Conservation (phyloP, 2,329 filamentous ascomycete genomes). For the Fusarium veterinarium region DNA sequence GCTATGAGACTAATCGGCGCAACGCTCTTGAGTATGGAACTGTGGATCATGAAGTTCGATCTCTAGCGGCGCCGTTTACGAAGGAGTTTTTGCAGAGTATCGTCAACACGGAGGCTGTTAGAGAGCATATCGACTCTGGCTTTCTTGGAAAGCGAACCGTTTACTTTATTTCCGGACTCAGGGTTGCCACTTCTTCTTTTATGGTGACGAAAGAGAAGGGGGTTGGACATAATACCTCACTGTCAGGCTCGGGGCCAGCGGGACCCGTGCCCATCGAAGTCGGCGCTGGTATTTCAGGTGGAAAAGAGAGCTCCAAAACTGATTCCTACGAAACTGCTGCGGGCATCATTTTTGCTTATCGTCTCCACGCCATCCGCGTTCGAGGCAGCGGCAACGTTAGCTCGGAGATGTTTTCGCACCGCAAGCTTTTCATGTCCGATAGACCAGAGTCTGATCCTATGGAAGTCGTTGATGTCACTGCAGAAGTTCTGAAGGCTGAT, state of each 20-base stretch:
- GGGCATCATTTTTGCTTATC: neutral
- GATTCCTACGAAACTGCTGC: neutral
- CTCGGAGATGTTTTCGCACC: neutral
- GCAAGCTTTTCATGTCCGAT: neutral
- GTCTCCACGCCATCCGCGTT: neutral
- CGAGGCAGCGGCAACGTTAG: neutral
- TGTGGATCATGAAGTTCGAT: neutral
- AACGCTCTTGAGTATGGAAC: neutral
- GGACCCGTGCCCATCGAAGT: fast-evolving
- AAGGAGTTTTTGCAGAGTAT: neutral
- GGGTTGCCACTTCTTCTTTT: fast-evolving
- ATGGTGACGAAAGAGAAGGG: neutral
- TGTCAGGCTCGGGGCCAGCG: neutral
- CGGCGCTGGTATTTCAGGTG: fast-evolving
- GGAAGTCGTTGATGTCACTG: neutral
- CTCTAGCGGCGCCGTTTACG: fast-evolving
- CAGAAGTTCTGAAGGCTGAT: neutral
- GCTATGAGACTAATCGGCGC: neutral
- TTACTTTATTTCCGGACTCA: neutral
- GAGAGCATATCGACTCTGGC: fast-evolving
- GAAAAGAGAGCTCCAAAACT: fast-evolving
- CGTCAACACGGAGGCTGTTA: fast-evolving
- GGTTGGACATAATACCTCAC: fast-evolving
- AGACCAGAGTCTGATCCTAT: neutral
- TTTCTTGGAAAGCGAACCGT: neutral